Evolutionary conservation across 2,329 filamentous ascomycete species (phyloP).

Genomic region (Colletotrichum musicola): DNA sequence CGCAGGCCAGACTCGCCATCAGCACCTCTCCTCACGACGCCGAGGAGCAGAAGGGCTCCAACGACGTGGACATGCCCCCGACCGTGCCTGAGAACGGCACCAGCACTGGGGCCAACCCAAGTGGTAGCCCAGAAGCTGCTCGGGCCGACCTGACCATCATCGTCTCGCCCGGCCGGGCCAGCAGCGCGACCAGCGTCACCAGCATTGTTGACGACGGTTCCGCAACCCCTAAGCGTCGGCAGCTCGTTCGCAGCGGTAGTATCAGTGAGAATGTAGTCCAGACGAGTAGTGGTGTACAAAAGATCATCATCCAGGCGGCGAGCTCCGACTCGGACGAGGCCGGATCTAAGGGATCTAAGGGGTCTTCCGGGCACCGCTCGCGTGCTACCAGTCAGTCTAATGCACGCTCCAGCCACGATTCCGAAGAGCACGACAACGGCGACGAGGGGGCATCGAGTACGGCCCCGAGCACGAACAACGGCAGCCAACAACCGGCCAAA

Average conservation of each 20-base stretch:
- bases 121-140: constrained; percentile 17
- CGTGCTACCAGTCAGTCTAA: constrained; percentile 28
- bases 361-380: constrained; percentile 32
- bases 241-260: constrained; percentile 40
- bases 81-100: constrained; percentile 29
- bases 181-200: constrained; percentile 31
- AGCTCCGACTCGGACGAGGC: constrained; percentile 39
- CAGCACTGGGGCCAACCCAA: not conserved
- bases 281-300: constrained; percentile 39
- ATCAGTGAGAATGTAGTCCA: constrained; percentile 41
- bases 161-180: constrained; percentile 30
- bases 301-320: constrained; percentile 40
- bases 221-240: constrained; percentile 30
- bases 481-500: constrained; percentile 43
- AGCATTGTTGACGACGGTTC: constrained; percentile 29
- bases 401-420: constrained; percentile 14
- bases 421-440: constrained; percentile 32
- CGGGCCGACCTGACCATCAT: constrained; percentile 30
- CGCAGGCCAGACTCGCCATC: constrained; percentile 37
- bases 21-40: constrained; percentile 12
- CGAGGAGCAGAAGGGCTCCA: not conserved
- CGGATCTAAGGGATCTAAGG: constrained; percentile 38
- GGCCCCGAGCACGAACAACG: constrained; percentile 28
- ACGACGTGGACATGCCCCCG: constrained; percentile 18
- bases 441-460: constrained; percentile 26